Conservation (phyloP, 1,284 basidiomycete species). For the Moniliella sp. region DNA sequence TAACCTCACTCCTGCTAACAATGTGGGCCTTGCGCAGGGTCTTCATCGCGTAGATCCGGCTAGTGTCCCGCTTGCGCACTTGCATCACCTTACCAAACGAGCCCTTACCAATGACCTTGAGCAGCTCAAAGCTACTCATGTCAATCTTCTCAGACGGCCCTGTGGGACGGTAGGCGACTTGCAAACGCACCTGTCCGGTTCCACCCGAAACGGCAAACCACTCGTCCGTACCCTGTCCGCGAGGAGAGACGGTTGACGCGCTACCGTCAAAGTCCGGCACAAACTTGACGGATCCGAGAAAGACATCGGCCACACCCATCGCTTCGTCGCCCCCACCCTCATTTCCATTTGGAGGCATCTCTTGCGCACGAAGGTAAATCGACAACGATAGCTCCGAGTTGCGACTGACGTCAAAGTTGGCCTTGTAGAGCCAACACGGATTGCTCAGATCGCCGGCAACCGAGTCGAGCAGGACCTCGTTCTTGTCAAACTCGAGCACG, state of each 20-base stretch:
- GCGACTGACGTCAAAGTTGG: constrained; percentile 36
- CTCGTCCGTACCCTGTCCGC: constrained; percentile 50
- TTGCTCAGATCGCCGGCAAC: constrained; percentile 69
- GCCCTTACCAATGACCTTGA: constrained; percentile 95
- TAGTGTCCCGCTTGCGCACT: constrained; percentile 68
- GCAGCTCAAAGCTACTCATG: constrained; percentile 83
- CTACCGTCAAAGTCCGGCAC: constrained; percentile 57
- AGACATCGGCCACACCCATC: constrained; percentile 76
- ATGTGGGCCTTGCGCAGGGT: constrained; percentile 97
- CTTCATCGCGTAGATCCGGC: constrained; percentile 91
- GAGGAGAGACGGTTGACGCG: too few relatives aligned
- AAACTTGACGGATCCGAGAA: constrained; percentile 73
- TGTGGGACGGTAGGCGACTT: constrained; percentile 68
- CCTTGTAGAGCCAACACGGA: constrained; percentile 85
- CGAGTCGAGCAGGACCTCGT: constrained; percentile 86
- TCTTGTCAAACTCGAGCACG: constrained; percentile 77
- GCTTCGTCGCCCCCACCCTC: constrained; percentile 46
- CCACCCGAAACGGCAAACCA: constrained; percentile 74
- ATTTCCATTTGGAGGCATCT: neutral
- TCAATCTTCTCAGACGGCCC: too few relatives aligned
- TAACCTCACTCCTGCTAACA: constrained; percentile 86
- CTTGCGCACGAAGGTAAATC: constrained; percentile 13
- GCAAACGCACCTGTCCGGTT: constrained; percentile 76
- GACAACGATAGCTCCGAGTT: constrained; percentile 29
- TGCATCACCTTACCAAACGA: constrained; percentile 50